Conservation (phyloP, 2,329 filamentous ascomycete species). For the Arthrinium puccinioides region DNA sequence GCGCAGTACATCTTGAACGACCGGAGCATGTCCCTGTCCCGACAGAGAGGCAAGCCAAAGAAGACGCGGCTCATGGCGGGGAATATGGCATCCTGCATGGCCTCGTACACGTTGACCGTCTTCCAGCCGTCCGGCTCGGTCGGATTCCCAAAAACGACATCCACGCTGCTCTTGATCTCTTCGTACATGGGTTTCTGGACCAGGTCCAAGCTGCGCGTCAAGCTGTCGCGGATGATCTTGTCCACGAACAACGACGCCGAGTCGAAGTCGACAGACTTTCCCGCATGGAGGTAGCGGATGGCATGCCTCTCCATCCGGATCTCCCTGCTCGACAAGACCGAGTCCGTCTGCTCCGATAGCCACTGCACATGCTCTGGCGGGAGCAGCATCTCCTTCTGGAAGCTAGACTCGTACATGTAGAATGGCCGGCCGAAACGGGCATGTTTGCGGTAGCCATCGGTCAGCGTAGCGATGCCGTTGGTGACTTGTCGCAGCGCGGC, state of each 20-base stretch:
- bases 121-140: background rate
- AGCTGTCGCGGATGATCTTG: background rate
- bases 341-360: background rate
- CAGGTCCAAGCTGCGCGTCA: background rate
- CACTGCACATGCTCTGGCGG: background rate
- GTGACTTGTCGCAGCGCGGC: background rate
- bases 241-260: background rate
- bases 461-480: background rate
- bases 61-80: background rate
- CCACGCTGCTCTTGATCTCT: background rate
- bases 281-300: background rate
- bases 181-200: background rate
- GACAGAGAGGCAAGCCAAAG: background rate
- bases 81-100: background rate
- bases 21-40: background rate
- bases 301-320: background rate
- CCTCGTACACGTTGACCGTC: background rate
- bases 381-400: background rate
- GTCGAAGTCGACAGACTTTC: background rate
- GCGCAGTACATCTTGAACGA: background rate
- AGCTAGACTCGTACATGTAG: background rate
- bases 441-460: background rate
- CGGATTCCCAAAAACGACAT: background rate
- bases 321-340: background rate
- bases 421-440: background rate